Evolutionary conservation across 768 basidiomycete species (phyloP).

Genomic region (Naganishia onofrii): DNA sequence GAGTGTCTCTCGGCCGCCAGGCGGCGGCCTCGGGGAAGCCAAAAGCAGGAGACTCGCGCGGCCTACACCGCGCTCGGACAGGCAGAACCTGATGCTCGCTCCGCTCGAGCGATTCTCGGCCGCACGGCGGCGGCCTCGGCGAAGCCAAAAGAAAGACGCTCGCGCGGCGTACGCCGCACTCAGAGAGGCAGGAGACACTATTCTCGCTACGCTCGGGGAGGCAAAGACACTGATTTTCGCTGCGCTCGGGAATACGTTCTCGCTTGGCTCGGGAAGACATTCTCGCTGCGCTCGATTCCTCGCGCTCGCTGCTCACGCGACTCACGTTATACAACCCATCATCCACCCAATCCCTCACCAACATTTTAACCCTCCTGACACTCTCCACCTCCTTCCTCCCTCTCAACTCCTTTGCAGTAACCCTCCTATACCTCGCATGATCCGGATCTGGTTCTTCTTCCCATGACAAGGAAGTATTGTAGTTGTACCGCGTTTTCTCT

Average conservation of each 20-base stretch:
- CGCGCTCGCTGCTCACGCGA: background rate
- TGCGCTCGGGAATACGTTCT: too few relatives aligned
- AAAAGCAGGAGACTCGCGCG: too few relatives aligned
- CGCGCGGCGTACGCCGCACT: slow-evolving; percentile 5
- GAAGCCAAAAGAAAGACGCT: background rate
- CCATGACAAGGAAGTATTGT: slow-evolving; percentile 47
- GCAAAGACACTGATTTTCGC: background rate
- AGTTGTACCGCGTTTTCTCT: slow-evolving; percentile 40
- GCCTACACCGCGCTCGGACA: too few relatives aligned
- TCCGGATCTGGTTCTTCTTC: slow-evolving; percentile 47
- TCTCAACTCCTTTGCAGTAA: slow-evolving; percentile 45
- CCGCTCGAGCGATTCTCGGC: background rate
- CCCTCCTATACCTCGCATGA: slow-evolving; percentile 46
- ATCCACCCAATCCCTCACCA: slow-evolving; percentile 92
- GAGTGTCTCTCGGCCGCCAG: too few relatives aligned
- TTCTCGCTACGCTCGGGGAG: background rate
- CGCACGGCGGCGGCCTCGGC: background rate
- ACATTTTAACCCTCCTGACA: slow-evolving; percentile 71
- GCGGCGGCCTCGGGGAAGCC: too few relatives aligned
- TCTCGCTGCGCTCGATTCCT: background rate
- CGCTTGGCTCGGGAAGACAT: background rate
- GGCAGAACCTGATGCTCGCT: background rate
- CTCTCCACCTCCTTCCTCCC: slow-evolving; percentile 60
- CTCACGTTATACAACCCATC: slow-evolving; percentile 83
- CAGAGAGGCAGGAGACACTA: background rate